These are phyloP conservation scores for Camelina laxa DNA, from an alignment of 345 rosid species.

Conservation along the genomic window DNA sequence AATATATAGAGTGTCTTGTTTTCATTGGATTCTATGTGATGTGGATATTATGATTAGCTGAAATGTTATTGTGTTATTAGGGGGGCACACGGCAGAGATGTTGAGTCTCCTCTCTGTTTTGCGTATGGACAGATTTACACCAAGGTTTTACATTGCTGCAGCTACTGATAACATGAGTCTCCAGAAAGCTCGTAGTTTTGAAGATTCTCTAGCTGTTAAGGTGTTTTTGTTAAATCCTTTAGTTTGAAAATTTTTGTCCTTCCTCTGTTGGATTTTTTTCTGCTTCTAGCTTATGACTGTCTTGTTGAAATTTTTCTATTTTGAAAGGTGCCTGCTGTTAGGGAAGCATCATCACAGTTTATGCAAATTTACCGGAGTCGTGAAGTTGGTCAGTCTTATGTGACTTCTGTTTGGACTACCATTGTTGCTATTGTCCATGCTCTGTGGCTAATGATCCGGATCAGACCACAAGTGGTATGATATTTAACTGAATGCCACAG, in stretches of 20 bases:
- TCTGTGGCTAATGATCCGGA: slow-evolving; percentile 70
- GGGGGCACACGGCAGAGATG: slow-evolving; percentile 99
- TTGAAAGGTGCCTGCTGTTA: slow-evolving; percentile 30
- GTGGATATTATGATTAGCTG: background rate
- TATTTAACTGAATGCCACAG: slow-evolving; percentile 15
- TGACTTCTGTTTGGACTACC: slow-evolving; percentile 87
- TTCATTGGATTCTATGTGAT: background rate
- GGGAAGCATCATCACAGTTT: slow-evolving; percentile 51
- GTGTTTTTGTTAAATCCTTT: slow-evolving; percentile 36
- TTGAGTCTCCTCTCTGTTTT: slow-evolving; percentile 70
- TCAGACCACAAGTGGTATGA: slow-evolving; percentile 89
- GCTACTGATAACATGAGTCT: slow-evolving; percentile 96
- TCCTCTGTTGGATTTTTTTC: slow-evolving; percentile 6
- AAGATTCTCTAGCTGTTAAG: slow-evolving; percentile 55
- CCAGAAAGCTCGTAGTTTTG: slow-evolving; percentile 78
- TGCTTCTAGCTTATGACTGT: background rate
- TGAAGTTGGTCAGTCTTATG: slow-evolving; percentile 93
- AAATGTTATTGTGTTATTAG: slow-evolving; percentile 42
- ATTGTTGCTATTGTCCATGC: slow-evolving; percentile 72
- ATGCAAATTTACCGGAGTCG: slow-evolving; percentile 88
- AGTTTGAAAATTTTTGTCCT: background rate
- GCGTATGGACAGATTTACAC: slow-evolving; percentile 62
- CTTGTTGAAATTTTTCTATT: no score
- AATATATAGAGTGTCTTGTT: background rate
- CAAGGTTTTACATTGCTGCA: slow-evolving; percentile 85